Base-by-base conservation (phyloP, 371 early-diverging fungal genomes). In the Catenaria anguillulae region DNA sequence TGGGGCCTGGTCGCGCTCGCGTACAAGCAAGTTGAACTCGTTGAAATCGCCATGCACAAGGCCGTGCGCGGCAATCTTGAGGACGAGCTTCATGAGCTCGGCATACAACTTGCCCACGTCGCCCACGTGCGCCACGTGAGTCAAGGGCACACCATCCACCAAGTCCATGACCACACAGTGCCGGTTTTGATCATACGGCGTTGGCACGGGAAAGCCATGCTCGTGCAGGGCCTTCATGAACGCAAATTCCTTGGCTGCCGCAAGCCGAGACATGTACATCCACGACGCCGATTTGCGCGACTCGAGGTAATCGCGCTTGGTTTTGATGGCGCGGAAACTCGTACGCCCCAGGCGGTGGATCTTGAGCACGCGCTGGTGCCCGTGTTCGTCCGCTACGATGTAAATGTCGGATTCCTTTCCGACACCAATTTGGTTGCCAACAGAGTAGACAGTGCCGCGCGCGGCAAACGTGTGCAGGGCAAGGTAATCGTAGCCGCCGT, bases 21-120 rank as follows among this genome's bases (percentile, higher is more conserved):
- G 84, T 60, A 99, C 80, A 71, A 99, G 77, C 60, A 99, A 79
- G 75, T 99, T 99, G 81, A 99, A 99, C 68, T 99, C 99, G 82
- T 99, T 99, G 70, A 99, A 99, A 75, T 99, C 99, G 64, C 99
- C 97, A 70, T 99, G 99, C 65, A 97, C 96, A 60, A 99, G 79
- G 45, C 99, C 99, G 63, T 90, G 81, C 54, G 88, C 83, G 31
- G 97, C 97, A 59, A 99, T 77, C 26, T 89, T 85, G 45, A 95
- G 93, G 64, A 99, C 90, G 73, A 98, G 72, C 65, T 87, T 81
- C 92, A 99, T 93, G 42, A 99, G 76, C 13, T 85, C 80, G 19
- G 88, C 85, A 70, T 97, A 98, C 21, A 99, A 79, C 68, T 83
- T 85, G 23, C 92, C 94, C 0, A 93, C 90, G 66, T 99, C 78